Evolutionary conservation across 306 rosid genomes (phyloP).

Genomic region (Pyrus bretschneideri): DNA sequence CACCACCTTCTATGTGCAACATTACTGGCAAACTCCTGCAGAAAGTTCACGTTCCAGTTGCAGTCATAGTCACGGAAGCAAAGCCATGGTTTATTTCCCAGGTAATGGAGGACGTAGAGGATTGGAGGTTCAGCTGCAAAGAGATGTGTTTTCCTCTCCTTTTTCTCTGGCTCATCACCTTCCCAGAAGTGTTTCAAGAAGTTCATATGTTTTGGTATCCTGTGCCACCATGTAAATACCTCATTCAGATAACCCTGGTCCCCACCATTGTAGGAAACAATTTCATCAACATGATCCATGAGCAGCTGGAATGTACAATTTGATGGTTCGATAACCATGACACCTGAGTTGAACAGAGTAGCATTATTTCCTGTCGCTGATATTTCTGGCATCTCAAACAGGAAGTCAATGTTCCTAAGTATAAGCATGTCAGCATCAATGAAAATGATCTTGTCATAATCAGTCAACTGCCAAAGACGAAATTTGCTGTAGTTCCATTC

Average conservation of each 20-base stretch:
- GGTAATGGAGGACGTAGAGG: constrained; percentile 76
- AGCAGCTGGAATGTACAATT: constrained; percentile 80
- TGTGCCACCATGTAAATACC: constrained; percentile 94
- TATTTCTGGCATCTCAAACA: constrained; percentile 81
- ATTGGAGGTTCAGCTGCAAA: constrained; percentile 84
- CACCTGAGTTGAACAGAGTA: constrained; percentile 93
- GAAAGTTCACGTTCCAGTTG: constrained; percentile 75
- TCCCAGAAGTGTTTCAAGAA: constrained; percentile 92
- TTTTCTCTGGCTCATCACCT: constrained; percentile 79
- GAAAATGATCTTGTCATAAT: constrained; percentile 92
- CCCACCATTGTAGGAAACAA: constrained; percentile 92
- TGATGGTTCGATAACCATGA: constrained; percentile 94
- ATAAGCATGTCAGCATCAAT: constrained; percentile 84
- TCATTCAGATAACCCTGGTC: constrained; percentile 92
- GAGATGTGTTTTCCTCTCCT: constrained; percentile 60
- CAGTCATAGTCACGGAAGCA: constrained; percentile 90
- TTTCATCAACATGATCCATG: constrained; percentile 76
- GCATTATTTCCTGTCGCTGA: constrained; percentile 92
- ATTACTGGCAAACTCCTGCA: constrained; percentile 86
- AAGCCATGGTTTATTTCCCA: constrained; percentile 85
- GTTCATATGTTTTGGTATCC: constrained; percentile 93
- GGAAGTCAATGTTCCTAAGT: constrained; percentile 74
- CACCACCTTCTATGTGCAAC: constrained; percentile 89
- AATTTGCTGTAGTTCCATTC: constrained; percentile 99
- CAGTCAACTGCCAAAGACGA: constrained; percentile 85